Evolutionary conservation across 306 rosid species (phyloP), one percentile per base, ranked within the genome.

Genomic region (Astragalus glycyphyllos): DNA sequence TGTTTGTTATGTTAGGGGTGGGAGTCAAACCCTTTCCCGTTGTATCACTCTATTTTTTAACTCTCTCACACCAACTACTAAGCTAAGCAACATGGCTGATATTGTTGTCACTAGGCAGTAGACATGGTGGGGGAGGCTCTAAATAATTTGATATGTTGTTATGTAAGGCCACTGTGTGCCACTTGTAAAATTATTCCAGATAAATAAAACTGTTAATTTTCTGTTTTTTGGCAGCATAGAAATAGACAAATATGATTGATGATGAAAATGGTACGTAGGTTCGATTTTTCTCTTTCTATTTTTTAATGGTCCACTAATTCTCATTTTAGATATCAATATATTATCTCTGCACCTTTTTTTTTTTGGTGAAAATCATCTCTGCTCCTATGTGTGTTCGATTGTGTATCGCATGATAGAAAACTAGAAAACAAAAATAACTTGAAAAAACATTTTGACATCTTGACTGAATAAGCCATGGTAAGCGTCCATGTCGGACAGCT

Each of bases 371-470:
- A n/a, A n/a, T n/a, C 31, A 26, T 26, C 3, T 26, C 31, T 26
- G 31, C 31, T 26, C 31, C 31, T 26, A 26, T 26, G 31, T 26
- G 31, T 2, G 4, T 26, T 26, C 31, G 31, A 26, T 26, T 3
- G 31, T 3, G 4, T 26, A 26, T 26, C 31, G 31, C 31, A 26
- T 26, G 31, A 26, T 26, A 26, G 3, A 20, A 26, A 26, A 26
- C 31, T 26, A 2, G 31, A 26, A 26, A 26, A 26, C 31, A 26
- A 26, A 26, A 26, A 26, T 26, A 2, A 51, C 69, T 37, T 87
- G 54, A 88, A 35, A 35, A 37, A 59, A 1, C 41, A 59, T 69
- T 84, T 91, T 4, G 97, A 91, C 75, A 69, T 91, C 58, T 86
- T 56, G 69, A 77, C 23, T 88, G 89, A 71, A 53, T 53, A 50